Evolutionary conservation across 352 stramenopile species (phyloP).

Genomic region (Pythium volutum): DNA sequence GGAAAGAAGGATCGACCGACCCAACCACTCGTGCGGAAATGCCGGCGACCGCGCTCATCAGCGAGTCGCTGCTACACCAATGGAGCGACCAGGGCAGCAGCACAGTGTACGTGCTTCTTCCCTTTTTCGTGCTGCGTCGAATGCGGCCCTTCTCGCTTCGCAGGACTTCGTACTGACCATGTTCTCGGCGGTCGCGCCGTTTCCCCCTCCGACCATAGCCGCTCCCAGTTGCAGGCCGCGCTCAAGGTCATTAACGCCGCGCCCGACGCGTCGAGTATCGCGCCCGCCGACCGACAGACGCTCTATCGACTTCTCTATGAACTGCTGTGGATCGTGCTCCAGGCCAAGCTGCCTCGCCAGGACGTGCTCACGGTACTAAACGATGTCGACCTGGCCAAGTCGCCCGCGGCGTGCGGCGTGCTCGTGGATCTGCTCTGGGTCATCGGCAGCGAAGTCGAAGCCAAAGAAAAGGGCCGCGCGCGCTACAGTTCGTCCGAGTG

Average conservation of each 20-base stretch:
- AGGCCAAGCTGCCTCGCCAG: conserved; percentile 66
- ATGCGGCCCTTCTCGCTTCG: not conserved
- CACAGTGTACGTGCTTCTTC: conserved; percentile 43
- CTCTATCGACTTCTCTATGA: conserved; percentile 74
- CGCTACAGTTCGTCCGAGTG: conserved; percentile 67
- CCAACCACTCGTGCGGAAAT: conserved; percentile 10
- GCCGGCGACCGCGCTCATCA: conserved; percentile 39
- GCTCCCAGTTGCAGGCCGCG: conserved; percentile 34
- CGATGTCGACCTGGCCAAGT: conserved; percentile 49
- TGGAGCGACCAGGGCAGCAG: conserved; percentile 58
- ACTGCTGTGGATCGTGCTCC: conserved; percentile 70
- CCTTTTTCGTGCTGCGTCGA: not conserved
- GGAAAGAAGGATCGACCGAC: conserved; percentile 10
- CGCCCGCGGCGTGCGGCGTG: conserved; percentile 40
- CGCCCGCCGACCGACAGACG: conserved; percentile 13
- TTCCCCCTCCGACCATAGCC: conserved; percentile 24
- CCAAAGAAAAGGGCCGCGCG: conserved; percentile 59
- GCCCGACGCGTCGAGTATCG: conserved; percentile 24
- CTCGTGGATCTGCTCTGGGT: conserved; percentile 75
- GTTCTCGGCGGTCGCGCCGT: not conserved
- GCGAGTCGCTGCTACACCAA: conserved; percentile 53
- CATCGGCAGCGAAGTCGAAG: conserved; percentile 74
- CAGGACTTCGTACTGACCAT: conserved; percentile 12
- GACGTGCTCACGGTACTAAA: conserved; percentile 71
- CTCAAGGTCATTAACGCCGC: conserved; percentile 33